These are phyloP conservation scores for Solanum hybrid DNA, from an alignment of 305 asterid species.

Conservation along the genomic window DNA sequence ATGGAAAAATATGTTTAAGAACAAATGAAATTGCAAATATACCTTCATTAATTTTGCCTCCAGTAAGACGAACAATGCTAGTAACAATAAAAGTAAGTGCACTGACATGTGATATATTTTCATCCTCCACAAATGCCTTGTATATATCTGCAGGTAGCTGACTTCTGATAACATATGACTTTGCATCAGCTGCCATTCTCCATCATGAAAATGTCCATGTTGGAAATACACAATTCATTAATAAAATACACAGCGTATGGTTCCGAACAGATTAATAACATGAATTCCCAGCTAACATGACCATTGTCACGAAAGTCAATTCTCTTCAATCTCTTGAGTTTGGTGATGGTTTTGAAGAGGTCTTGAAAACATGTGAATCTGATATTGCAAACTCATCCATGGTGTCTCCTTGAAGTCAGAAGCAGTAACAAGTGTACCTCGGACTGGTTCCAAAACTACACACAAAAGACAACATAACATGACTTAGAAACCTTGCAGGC, in stretches of 20 bases:
- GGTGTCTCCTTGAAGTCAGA: too few species aligned
- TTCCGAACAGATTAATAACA: background rate
- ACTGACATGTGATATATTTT: constrained; percentile 29
- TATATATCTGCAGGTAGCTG: constrained; percentile 56
- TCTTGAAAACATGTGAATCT: too few species aligned
- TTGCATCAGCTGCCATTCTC: constrained; percentile 57
- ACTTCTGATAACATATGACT: constrained; percentile 62
- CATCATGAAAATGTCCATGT: constrained; percentile 16
- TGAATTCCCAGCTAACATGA: too few species aligned
- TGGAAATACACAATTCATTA: background rate
- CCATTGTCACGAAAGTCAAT: too few species aligned
- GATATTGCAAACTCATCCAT: too few species aligned
- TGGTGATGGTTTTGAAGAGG: too few species aligned
- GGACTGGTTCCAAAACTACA: too few species aligned
- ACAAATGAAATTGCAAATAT: background rate
- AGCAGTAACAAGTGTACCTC: too few species aligned
- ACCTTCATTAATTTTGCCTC: constrained; percentile 81
- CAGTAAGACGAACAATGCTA: constrained; percentile 61
- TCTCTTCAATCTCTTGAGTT: too few species aligned
- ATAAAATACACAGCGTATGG: background rate
- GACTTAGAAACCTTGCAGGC: too few species aligned
- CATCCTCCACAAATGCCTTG: constrained; percentile 53
- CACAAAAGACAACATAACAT: too few species aligned
- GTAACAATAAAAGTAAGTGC: constrained; percentile 64
- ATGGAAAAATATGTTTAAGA: background rate